These are phyloP conservation scores for Penicillium maclennaniae DNA, from an alignment of 495 filamentous ascomycete genomes.

Conservation along the genomic window DNA sequence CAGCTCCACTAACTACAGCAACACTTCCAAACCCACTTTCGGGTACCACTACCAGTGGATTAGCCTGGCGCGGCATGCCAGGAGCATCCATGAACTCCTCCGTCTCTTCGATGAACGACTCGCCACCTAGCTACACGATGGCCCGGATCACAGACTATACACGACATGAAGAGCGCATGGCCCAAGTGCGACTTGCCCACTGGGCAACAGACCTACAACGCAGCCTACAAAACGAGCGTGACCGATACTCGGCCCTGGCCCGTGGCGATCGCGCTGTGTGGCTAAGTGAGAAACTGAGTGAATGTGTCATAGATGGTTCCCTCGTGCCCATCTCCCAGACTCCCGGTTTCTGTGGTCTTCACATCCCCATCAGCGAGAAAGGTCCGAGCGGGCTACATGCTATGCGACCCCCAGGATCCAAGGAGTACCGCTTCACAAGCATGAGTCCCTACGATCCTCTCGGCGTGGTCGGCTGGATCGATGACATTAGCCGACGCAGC, in stretches of 20 bases:
- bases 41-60: neutral
- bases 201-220: slow-evolving; percentile 90
- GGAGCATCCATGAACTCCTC: slow-evolving; percentile 23
- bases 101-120: slow-evolving; percentile 24
- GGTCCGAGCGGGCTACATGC: slow-evolving; percentile 19
- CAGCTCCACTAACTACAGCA: slow-evolving; percentile 1
- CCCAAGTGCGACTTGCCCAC: slow-evolving; percentile 75
- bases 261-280: slow-evolving; percentile 71
- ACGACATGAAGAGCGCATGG: slow-evolving; percentile 67
- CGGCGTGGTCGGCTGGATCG: slow-evolving; percentile 65
- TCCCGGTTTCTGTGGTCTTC: slow-evolving; percentile 30
- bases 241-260: slow-evolving; percentile 67
- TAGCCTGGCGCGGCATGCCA: slow-evolving; percentile 6
- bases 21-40: slow-evolving; percentile 12
- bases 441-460: slow-evolving; percentile 66
- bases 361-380: slow-evolving; percentile 17
- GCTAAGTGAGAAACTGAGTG: slow-evolving; percentile 70
- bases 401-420: slow-evolving; percentile 21
- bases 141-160: slow-evolving; percentile 68
- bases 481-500: slow-evolving; percentile 61
- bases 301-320: slow-evolving; percentile 70
- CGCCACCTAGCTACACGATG: slow-evolving; percentile 59
- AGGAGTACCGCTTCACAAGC: slow-evolving; percentile 31
- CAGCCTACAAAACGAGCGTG: slow-evolving; percentile 75
- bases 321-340: slow-evolving; percentile 50